Evolutionary conservation across 306 rosid genomes (phyloP).

Genomic region (Dalbergia oliveri): DNA sequence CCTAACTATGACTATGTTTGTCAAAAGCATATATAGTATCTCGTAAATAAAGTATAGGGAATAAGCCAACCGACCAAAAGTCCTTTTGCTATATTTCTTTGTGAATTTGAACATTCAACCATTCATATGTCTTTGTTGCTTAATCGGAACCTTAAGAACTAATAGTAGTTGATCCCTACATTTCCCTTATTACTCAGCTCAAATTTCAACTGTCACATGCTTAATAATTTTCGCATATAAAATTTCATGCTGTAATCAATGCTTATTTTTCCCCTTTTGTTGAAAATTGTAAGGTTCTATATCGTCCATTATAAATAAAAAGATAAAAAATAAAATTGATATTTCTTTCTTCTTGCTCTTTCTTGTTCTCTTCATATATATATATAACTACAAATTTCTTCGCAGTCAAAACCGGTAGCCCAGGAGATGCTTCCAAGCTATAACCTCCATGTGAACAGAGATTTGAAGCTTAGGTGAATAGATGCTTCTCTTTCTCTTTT

Average conservation of each 20-base stretch:
- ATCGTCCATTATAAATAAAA: neutral
- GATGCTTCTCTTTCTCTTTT: neutral
- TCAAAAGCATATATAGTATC: conserved; percentile 44
- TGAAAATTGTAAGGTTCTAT: neutral
- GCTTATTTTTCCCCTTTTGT: neutral
- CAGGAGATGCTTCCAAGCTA: conserved; percentile 49
- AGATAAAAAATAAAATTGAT: too few species aligned
- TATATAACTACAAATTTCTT: neutral
- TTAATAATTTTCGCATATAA: neutral
- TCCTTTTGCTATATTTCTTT: conserved; percentile 27
- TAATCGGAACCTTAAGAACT: conserved; percentile 1
- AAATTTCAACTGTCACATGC: conserved; percentile 25
- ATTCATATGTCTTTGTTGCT: conserved; percentile 8
- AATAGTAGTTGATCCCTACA: neutral
- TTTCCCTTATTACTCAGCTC: neutral
- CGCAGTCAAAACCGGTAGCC: conserved; percentile 62
- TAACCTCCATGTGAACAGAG: conserved; percentile 43
- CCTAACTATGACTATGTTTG: conserved; percentile 42
- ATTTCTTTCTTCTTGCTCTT: neutral
- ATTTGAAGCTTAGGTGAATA: neutral
- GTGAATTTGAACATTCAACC: conserved; percentile 28
- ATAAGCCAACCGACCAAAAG: conserved; percentile 34
- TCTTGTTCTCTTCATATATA: conserved; percentile 29
- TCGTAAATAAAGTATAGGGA: conserved; percentile 28
- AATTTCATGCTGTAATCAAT: neutral